These are phyloP conservation scores for Dothidotthia symphoricarpi DNA, from an alignment of 2,329 filamentous ascomycete species.

Conservation along the genomic window DNA sequence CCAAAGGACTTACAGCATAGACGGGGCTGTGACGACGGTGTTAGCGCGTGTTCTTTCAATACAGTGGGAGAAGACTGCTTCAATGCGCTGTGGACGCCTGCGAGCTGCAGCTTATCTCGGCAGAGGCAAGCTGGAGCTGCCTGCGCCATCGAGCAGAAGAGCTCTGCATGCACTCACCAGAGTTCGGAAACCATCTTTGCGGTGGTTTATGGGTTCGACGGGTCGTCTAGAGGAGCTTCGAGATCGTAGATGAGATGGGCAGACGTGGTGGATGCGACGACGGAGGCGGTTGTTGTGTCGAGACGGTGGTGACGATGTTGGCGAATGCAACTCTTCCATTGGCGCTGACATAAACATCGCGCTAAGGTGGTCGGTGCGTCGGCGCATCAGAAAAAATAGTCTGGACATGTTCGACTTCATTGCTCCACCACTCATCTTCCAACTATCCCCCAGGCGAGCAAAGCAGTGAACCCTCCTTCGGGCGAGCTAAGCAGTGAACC, in stretches of 20 bases:
- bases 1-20: slow-evolving; percentile 83
- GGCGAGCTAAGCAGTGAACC: slow-evolving; percentile 41
- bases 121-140: slow-evolving; percentile 41
- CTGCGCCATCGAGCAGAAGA: slow-evolving; percentile 26
- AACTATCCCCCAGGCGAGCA: slow-evolving; percentile 29
- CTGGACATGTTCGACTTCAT: slow-evolving; percentile 6
- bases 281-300: slow-evolving; percentile 29
- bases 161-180: slow-evolving; percentile 63
- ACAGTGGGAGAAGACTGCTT: slow-evolving; percentile 2
- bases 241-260: slow-evolving; percentile 34
- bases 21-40: slow-evolving; percentile 67
- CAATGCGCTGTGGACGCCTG: slow-evolving; percentile 14
- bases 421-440: slow-evolving; percentile 12
- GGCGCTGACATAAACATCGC: too few species aligned
- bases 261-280: slow-evolving; percentile 28
- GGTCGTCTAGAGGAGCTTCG: slow-evolving; percentile 17
- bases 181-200: slow-evolving; percentile 74
- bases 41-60: slow-evolving; percentile 28
- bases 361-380: slow-evolving; percentile 9
- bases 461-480: slow-evolving; percentile 37
- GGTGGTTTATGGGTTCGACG: slow-evolving; percentile 22
- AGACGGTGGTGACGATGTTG: slow-evolving; percentile 39
- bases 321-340: slow-evolving; percentile 27
- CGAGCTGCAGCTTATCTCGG: slow-evolving; percentile 37
- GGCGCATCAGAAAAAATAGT: too few species aligned